phyloP scores from a whole-genome alignment of 2,329 filamentous ascomycete species.

The Aspergillaceae sp. region DNA sequence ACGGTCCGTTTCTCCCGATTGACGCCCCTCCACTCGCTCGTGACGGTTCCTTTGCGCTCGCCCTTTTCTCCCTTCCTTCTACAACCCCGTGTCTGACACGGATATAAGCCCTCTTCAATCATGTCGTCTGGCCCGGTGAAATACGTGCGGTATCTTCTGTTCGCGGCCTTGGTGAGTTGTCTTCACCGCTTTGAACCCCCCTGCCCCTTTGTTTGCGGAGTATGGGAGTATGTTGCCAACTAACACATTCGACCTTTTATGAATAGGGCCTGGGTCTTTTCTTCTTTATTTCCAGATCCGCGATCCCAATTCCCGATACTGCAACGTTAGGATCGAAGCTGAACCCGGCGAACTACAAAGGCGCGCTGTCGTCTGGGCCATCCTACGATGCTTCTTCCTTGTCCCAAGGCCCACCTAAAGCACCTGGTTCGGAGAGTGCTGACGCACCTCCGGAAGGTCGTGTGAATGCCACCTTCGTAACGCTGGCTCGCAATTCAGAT shows the following conservation, averaged over 20 bases:
- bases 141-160: conserved; percentile 58
- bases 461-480: conserved; percentile 97
- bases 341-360: conserved; percentile 15
- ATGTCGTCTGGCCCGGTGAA: conserved; percentile 30
- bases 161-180: conserved; percentile 69
- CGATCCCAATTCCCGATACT: conserved; percentile 30
- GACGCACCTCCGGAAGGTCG: conserved; percentile 56
- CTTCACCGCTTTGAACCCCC: neutral
- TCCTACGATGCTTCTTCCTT: conserved; percentile 7
- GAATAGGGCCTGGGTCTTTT: conserved; percentile 58
- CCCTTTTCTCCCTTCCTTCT: conserved; percentile 4
- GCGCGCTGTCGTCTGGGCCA: conserved; percentile 7
- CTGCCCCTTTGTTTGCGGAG: too few relatives aligned
- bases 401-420: conserved; percentile 3
- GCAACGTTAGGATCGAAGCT: conserved; percentile 14
- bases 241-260: neutral
- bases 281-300: conserved; percentile 69
- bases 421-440: conserved; percentile 17
- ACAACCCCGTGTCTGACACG: conserved; percentile 11
- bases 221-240: conserved; percentile 9
- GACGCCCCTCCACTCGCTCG: neutral
- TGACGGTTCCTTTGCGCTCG: neutral
- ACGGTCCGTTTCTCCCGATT: neutral
- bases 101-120: conserved; percentile 2
- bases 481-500: conserved; percentile 83